phyloP scores from a whole-genome alignment of 2,329 filamentous ascomycete genomes.

The Pseudocercospora macadamiae region DNA sequence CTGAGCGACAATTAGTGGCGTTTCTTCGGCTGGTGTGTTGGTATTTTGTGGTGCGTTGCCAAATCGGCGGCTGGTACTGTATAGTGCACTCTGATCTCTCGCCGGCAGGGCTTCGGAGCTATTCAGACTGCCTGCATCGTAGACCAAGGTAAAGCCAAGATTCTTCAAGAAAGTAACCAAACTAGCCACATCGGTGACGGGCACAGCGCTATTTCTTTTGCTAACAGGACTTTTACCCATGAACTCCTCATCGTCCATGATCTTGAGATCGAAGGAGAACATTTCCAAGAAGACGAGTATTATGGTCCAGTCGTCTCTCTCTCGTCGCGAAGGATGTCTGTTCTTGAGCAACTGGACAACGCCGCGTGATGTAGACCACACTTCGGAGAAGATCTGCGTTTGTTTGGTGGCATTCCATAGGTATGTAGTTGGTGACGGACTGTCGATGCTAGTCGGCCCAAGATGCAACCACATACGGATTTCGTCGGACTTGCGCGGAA shows the following conservation, averaged over 20 bases:
- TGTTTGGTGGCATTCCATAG: conserved; percentile 74
- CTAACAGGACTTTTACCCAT: conserved; percentile 38
- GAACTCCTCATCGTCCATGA: conserved; percentile 97
- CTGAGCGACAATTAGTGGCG: conserved; percentile 57
- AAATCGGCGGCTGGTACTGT: conserved; percentile 8
- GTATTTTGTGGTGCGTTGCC: conserved; percentile 5
- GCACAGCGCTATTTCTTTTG: conserved; percentile 66
- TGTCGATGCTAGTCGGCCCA: conserved; percentile 49
- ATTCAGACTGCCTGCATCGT: conserved; percentile 68
- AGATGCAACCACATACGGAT: conserved; percentile 94
- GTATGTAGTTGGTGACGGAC: conserved; percentile 72
- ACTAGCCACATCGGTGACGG: conserved; percentile 69
- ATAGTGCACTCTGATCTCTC: conserved; percentile 19
- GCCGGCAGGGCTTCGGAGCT: conserved; percentile 12
- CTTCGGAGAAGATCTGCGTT: conserved; percentile 60
- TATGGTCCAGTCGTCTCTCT: conserved; percentile 78
- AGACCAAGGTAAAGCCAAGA: conserved; percentile 84
- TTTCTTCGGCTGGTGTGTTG: conserved; percentile 29
- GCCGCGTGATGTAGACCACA: conserved; percentile 60
- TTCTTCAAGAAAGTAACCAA: conserved; percentile 88
- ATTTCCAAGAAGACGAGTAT: conserved; percentile 90
- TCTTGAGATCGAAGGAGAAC: conserved; percentile 87
- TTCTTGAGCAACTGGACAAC: conserved; percentile 60
- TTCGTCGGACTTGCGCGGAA: conserved; percentile 79
- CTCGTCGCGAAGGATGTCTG: conserved; percentile 27